Evolutionary conservation across 306 rosid species (phyloP), one percentile per base, ranked within the genome.

Genomic region (Glycine tomentella): DNA sequence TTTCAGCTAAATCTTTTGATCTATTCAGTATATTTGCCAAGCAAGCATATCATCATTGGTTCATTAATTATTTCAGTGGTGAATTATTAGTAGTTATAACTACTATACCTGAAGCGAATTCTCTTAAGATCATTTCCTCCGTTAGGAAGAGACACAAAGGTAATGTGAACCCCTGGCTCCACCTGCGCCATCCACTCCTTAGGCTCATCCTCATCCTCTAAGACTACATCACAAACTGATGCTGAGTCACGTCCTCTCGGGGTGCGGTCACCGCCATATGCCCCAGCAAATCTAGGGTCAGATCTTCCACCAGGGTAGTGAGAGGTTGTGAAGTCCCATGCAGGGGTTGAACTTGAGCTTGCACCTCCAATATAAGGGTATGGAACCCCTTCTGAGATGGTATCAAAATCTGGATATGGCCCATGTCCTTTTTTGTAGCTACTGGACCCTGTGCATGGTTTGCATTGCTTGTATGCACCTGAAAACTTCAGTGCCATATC

Each of bases 141-240:
- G 79, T 90, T 88, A 57, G 99, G 95, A 80, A 95, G 97, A 70
- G 97, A 91, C 12, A 89, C 93, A 70, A 95, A 95, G 40, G 94
- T 91, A 53, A 95, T 93, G 78, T 89, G 92, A 80, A 95, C 97
- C 4, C 99, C 99, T 4, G 95, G 97, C 84, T 95, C 99, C 62
- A 95, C 99, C 76, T 93, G 93, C 11, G 97, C 99, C 94, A 91
- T 89, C 99, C 99, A 95, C 88, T 93, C 99, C 86, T 95, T 89
- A 25, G 95, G 91, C 81, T 91, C 92, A 64, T 92, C 92, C 69
- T 92, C 94, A 48, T 92, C 92, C 80, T 92, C 98, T 38, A 91
- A 76, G 75, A 90, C 97, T n/a, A 95, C 94, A 74, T 95, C 97
- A 82, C 88, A 89, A 3, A 86, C 92, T 13, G 92, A 86, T 12